A percentile compares a stretch with the other conserved stretches of the same genome.
phyloP scores from a whole-genome alignment of 352 stramenopile species.

The Proteromonas lacertae region DNA sequence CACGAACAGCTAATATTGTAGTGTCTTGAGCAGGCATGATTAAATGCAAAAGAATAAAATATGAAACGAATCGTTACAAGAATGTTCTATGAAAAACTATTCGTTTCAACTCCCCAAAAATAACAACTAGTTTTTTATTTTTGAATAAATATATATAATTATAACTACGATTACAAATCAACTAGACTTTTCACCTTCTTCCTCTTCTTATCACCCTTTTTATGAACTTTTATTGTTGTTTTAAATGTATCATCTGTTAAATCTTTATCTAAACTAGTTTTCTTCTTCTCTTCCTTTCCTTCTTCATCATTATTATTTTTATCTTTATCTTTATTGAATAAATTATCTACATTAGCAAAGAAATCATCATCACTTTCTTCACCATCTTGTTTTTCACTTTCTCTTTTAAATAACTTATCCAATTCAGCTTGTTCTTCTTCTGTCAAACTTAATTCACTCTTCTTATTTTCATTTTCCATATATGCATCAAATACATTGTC shows the following conservation, averaged over 20 bases:
- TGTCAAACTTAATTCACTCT: constrained; percentile 1
- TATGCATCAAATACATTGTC: constrained; percentile 14
- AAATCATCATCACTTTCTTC: too few relatives aligned
- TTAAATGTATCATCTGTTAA: neutral
- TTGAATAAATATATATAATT: neutral
- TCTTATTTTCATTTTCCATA: constrained; percentile 10
- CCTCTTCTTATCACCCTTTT: neutral
- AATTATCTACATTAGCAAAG: neutral
- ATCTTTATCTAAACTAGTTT: neutral
- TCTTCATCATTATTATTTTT: neutral
- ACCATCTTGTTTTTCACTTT: too few relatives aligned
- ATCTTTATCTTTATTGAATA: neutral
- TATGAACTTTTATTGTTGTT: neutral
- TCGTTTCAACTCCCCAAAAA: neutral
- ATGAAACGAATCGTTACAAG: too few relatives aligned
- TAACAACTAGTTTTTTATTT: neutral
- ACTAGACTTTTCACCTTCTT: neutral
- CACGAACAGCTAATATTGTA: too few relatives aligned
- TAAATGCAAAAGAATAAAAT: too few relatives aligned
- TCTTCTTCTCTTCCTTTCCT: neutral
- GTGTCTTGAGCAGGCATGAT: too few relatives aligned
- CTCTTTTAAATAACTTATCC: too few relatives aligned
- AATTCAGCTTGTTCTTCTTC: constrained; percentile 5
- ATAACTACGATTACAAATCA: neutral
- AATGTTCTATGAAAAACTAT: neutral